Base-by-base conservation (phyloP, 176 grass and related monocot species). In the Zoysia japonica region DNA sequence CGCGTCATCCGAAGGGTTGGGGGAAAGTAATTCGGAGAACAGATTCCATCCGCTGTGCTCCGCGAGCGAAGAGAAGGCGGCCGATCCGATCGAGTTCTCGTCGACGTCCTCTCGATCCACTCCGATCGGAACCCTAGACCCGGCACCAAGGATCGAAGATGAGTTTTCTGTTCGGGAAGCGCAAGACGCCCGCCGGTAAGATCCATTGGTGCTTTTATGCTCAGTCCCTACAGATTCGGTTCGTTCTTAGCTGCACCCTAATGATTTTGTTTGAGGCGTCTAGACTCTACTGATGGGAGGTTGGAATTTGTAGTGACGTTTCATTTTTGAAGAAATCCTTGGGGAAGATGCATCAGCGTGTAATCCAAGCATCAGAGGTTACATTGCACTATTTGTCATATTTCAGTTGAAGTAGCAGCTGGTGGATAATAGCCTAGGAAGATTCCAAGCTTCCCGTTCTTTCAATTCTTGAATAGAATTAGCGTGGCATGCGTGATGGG, bases 101-200 rank as follows among this genome's bases (percentile, higher is more conserved):
- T 2, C 43, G 60, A 39, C 1, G 5, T 20, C 5, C 47, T 88
- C 67, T 47, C 45, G 39, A 60, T 50, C 44, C 67, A 17, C 57
- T 64, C 68, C 67, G 13, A 60, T 66, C 47, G 46, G 9, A 72
- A 9, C 51, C 43, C 43, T 43, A 12, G 9, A 14, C 47, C 60
- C 3, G 20, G 47, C 19, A 11, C 62, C 63, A 61, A 81, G 78
- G 51, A 16, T 28, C 74, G 61, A 87, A 81, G 78, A 93, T 93
- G 91, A 93, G 91, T 85, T 93, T 93, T 72, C 71, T 93, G 78
- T 93, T 93, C 74, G 91, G 91, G 54, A 93, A 90, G 85, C 86
- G 86, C 77, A 93, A 93, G 86, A 90, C 87, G 40, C 91, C 91
- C 48, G 87, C 87, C 14, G 91, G 87, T 93, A 85, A 78, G 77